Evolutionary conservation across 805 yeast species (phyloP), one percentile per base, ranked within the genome.

Genomic region (Cyberlindnera maritima): DNA sequence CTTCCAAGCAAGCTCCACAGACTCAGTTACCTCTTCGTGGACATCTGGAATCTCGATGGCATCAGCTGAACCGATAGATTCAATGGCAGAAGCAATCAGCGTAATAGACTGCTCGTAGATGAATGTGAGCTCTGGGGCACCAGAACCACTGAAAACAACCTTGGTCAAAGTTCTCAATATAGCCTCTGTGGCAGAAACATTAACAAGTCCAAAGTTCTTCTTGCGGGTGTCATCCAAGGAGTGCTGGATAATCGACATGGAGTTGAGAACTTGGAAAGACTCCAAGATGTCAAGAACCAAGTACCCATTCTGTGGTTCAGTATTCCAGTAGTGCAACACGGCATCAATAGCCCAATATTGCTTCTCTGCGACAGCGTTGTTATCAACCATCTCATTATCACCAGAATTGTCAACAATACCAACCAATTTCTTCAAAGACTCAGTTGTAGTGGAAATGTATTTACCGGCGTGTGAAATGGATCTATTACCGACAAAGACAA

Each of bases 401-500:
- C 39, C 45, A 15, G 40, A 37, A 6, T 15, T 21, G 12, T 36
- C 39, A 28, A 28, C 41, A 15, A 28, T 39, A 14, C 56, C 61
- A 26, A 65, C 56, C 17, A 68, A 44, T n/a, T 58, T 60, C 44
- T 61, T 60, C 36, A 81, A 57, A 14, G 70, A 65, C 13, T 63
- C 66, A 18, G 59, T 57, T 7, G 74, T 59, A 35, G 71, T 72
- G 29, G 63, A 66, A 38, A 82, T 69, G 67, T 78, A 79, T 36
- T 77, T 79, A 50, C 77, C 79, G 33, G 84, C 82, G 58, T 85
- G 90, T 0, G 92, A 88, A 36, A 91, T 75, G 0, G 97, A 91
- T 61, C 97, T 77, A 39, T 89, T 84, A 13, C 98, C 97, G 48
- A 89, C 83, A 55, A 83, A 83, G 39, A 92, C 85, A 43, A 88